Evolutionary conservation across 345 rosid species (phyloP).

Genomic region (Geranium brycei): DNA sequence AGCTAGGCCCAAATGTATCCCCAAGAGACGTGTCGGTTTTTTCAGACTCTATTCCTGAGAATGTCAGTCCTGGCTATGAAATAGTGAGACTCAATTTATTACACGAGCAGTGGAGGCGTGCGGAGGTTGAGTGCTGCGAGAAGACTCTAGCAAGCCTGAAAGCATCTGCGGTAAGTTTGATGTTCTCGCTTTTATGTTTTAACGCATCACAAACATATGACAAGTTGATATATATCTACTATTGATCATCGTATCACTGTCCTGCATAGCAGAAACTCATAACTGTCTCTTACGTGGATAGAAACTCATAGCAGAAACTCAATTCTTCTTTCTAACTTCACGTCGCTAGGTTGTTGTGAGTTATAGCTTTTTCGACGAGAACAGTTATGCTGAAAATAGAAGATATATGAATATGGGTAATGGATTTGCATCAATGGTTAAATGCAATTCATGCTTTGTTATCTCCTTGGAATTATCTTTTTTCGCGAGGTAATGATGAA

Average conservation of each 20-base stretch:
- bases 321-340: too few species aligned
- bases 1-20: slow-evolving; percentile 71
- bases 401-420: neutral
- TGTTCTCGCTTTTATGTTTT: slow-evolving; percentile 1
- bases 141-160: slow-evolving; percentile 45
- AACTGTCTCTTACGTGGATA: neutral
- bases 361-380: too few species aligned
- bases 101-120: slow-evolving; percentile 87
- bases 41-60: slow-evolving; percentile 19
- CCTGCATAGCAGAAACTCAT: neutral
- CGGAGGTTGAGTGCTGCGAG: slow-evolving; percentile 67
- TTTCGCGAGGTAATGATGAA: neutral
- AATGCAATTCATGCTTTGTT: neutral
- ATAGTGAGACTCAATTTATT: slow-evolving; percentile 61
- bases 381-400: too few species aligned
- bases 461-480: neutral
- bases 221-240: neutral
- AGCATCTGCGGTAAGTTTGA: slow-evolving; percentile 58
- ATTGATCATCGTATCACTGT: neutral
- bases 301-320: too few species aligned
- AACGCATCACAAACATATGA: neutral
- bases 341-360: too few species aligned
- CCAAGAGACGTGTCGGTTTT: slow-evolving; percentile 69
- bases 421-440: neutral
- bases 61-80: slow-evolving; percentile 38